phyloP scores from a whole-genome alignment of 495 filamentous ascomycete genomes.

The Sporormia fimetaria region DNA sequence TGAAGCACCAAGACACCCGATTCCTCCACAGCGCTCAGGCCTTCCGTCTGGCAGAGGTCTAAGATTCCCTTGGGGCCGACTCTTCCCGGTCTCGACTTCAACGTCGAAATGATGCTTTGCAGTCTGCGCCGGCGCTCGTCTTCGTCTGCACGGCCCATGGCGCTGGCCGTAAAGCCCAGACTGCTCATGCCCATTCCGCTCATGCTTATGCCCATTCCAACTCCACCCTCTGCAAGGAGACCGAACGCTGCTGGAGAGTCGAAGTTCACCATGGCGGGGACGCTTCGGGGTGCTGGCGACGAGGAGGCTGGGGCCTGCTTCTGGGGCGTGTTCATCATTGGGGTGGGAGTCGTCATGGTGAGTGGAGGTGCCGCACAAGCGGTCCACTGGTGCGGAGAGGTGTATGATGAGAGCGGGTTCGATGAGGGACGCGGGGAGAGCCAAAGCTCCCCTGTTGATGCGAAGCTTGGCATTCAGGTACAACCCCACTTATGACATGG shows the following conservation, averaged over 20 bases:
- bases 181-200: conserved; percentile 24
- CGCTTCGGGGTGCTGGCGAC: conserved; percentile 32
- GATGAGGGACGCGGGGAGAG: too few species aligned
- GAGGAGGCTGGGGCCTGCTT: conserved; percentile 26
- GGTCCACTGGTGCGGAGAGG: neutral
- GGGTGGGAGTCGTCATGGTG: conserved; percentile 31
- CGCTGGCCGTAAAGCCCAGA: conserved; percentile 23
- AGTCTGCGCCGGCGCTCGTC: conserved; percentile 47
- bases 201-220: conserved; percentile 29
- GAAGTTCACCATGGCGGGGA: conserved; percentile 27
- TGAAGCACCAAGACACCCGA: conserved; percentile 34
- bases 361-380: neutral
- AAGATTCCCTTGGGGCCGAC: conserved; percentile 78
- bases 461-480: too few species aligned
- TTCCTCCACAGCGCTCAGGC: conserved; percentile 70
- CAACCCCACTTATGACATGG: too few species aligned
- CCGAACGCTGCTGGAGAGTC: conserved; percentile 24
- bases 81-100: conserved; percentile 32
- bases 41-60: conserved; percentile 57
- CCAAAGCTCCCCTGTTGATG: too few species aligned
- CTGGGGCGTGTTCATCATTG: conserved; percentile 21
- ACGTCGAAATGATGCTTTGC: conserved; percentile 41
- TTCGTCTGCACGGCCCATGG: conserved; percentile 36
- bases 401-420: neutral
- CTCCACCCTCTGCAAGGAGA: conserved; percentile 18